These are phyloP conservation scores for Neurospora terricola DNA, from an alignment of 495 filamentous ascomycete genomes.

Conservation along the genomic window DNA sequence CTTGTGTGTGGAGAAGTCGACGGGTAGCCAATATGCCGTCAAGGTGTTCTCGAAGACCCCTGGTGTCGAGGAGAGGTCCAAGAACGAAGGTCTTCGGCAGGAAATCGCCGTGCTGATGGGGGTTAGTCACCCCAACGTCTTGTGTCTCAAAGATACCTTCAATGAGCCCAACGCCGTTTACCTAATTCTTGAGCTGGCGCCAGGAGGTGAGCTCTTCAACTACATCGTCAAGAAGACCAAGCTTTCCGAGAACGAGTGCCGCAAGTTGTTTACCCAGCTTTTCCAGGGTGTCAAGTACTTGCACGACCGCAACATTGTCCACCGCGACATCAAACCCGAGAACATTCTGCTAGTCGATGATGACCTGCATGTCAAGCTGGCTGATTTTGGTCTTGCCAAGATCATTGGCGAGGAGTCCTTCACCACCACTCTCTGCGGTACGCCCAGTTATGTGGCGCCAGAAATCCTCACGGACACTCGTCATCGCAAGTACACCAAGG, in stretches of 20 bases:
- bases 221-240: constrained; percentile 82
- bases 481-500: constrained; percentile 81
- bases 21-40: constrained; percentile 77
- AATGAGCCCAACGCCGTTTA: constrained; percentile 88
- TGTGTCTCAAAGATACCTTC: constrained; percentile 92
- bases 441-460: constrained; percentile 91
- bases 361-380: constrained; percentile 78
- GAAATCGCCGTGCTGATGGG: constrained; percentile 95
- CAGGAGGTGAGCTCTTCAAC: constrained; percentile 93
- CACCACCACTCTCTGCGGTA: constrained; percentile 93
- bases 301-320: constrained; percentile 94
- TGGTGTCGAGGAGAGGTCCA: constrained; percentile 68
- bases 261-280: constrained; percentile 81
- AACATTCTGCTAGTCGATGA: constrained; percentile 89
- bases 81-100: constrained; percentile 78
- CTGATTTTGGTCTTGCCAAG: constrained; percentile 95
- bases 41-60: constrained; percentile 85
- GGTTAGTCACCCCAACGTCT: constrained; percentile 88
- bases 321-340: constrained; percentile 97
- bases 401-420: constrained; percentile 99
- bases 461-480: constrained; percentile 77
- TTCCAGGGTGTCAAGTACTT: constrained; percentile 92
- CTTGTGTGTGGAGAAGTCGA: constrained; percentile 74
- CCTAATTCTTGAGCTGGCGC: constrained; percentile 81
- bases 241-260: constrained; percentile 69